A percentile compares a stretch with the other conserved stretches of the same genome.
These are phyloP conservation scores for Crepidotus sp. DNA, from an alignment of 1,284 basidiomycete genomes.

Conservation along the genomic window DNA sequence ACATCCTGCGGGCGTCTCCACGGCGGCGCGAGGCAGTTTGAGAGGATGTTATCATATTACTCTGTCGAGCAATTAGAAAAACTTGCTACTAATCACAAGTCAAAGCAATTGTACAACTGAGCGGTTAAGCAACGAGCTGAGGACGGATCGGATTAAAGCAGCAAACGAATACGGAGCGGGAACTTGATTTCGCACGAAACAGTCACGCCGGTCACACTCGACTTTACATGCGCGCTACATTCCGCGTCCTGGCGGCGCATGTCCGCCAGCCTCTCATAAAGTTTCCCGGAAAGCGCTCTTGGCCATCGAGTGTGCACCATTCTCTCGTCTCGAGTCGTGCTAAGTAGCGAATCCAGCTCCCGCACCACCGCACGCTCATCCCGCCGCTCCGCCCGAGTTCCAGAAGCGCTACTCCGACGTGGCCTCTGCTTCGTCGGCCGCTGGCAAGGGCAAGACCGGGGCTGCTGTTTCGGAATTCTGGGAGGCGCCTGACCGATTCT, in stretches of 20 bases:
- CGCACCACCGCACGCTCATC: constrained; percentile 61
- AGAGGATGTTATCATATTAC: neutral
- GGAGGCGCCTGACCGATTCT: constrained; percentile 68
- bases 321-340: constrained; percentile 1
- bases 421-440: constrained; percentile 13
- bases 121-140: no score
- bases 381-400: constrained; percentile 64
- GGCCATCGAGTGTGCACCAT: constrained; percentile 42
- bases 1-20: constrained; percentile 59
- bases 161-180: no score
- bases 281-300: constrained; percentile 67
- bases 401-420: constrained; percentile 50
- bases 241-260: constrained; percentile 17
- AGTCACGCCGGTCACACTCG: no score
- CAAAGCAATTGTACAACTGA: no score
- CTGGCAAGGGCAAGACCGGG: constrained; percentile 17
- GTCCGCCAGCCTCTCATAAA: constrained; percentile 62
- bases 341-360: constrained; percentile 38
- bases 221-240: constrained; percentile 14
- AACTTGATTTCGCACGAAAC: no score
- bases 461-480: constrained; percentile 53
- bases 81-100: no score
- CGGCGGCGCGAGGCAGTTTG: constrained; percentile 57
- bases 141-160: no score
- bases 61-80: no score